Conservation (phyloP, 2,329 filamentous ascomycete species). For the Cercospora brassicicola region DNA sequence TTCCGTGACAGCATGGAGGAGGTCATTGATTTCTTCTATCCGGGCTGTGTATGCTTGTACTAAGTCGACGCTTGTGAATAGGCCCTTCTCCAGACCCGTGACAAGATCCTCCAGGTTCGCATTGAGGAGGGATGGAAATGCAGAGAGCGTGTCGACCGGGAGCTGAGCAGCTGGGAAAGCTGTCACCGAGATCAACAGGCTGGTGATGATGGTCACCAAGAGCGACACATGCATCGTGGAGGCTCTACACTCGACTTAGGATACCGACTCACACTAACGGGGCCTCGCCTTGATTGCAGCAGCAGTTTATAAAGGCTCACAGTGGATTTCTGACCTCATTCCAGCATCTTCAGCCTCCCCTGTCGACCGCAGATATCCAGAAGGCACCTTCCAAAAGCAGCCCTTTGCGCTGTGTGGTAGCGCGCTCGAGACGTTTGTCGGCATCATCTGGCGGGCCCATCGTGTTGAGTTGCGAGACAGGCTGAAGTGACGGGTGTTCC, state of each 20-base stretch:
- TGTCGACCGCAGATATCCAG: neutral
- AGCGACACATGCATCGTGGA: neutral
- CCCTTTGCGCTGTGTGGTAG: neutral
- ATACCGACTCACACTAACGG: neutral
- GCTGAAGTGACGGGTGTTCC: neutral
- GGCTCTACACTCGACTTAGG: constrained; percentile 3
- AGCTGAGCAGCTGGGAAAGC: neutral
- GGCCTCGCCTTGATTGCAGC: neutral
- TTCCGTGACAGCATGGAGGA: constrained; percentile 55
- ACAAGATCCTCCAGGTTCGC: constrained; percentile 55
- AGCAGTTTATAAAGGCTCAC: neutral
- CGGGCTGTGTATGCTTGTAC: constrained; percentile 56
- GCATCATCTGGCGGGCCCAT: neutral
- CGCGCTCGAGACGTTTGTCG: neutral
- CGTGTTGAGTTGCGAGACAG: neutral
- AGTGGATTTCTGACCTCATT: neutral
- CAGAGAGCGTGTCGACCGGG: neutral
- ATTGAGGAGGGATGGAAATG: constrained; percentile 49
- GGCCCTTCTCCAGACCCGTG: constrained; percentile 49
- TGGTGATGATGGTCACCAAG: neutral
- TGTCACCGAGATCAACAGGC: neutral
- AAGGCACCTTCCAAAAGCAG: neutral
- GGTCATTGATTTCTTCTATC: constrained; percentile 55
- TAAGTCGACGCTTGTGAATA: constrained; percentile 60
- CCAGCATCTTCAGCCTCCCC: neutral